Percentiles rank a stretch among this genome's conserved stretches.
Conservation (phyloP, 2,329 filamentous ascomycete species). For the Calonectria multiphialidica region DNA sequence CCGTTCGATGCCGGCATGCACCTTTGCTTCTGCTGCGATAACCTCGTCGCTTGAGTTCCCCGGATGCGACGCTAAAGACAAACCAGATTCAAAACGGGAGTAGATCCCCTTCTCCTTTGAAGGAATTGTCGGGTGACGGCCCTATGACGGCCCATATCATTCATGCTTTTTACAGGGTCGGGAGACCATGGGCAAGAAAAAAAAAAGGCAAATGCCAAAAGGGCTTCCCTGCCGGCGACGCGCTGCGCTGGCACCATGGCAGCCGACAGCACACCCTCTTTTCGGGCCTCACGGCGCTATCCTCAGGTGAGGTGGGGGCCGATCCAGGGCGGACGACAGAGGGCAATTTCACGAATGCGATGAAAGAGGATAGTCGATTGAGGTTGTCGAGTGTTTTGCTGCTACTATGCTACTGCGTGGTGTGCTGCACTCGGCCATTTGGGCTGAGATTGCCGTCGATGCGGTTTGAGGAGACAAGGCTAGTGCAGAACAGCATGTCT, state of each 20-base stretch:
- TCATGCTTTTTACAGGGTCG: conserved; percentile 19
- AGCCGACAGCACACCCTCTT: conserved; percentile 27
- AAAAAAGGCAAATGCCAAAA: background rate
- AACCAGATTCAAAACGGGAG: conserved; percentile 13
- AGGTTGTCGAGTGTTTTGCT: conserved; percentile 28
- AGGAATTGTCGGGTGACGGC: background rate
- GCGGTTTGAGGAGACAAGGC: conserved; percentile 40
- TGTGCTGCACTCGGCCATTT: conserved; percentile 30
- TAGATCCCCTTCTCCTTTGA: background rate
- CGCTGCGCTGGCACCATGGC: conserved; percentile 25
- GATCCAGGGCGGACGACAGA: conserved; percentile 24
- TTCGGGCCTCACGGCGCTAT: conserved; percentile 32
- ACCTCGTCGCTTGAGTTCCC: conserved; percentile 31
- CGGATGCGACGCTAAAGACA: conserved; percentile 34
- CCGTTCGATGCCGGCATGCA: conserved; percentile 32
- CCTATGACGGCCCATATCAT: conserved; percentile 1
- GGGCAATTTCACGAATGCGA: conserved; percentile 34
- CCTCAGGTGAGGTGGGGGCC: conserved; percentile 39
- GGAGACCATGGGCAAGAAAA: conserved; percentile 19
- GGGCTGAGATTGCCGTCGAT: conserved; percentile 46
- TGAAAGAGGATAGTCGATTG: conserved; percentile 18
- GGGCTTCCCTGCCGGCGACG: conserved; percentile 6
- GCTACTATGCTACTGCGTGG: conserved; percentile 11
- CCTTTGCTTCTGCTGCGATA: conserved; percentile 41
- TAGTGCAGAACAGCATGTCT: conserved; percentile 38